Evolutionary conservation across 371 early-diverging fungal genomes (phyloP), one percentile per base, ranked within the genome.

Genomic region (Haplosporangium sp.): DNA sequence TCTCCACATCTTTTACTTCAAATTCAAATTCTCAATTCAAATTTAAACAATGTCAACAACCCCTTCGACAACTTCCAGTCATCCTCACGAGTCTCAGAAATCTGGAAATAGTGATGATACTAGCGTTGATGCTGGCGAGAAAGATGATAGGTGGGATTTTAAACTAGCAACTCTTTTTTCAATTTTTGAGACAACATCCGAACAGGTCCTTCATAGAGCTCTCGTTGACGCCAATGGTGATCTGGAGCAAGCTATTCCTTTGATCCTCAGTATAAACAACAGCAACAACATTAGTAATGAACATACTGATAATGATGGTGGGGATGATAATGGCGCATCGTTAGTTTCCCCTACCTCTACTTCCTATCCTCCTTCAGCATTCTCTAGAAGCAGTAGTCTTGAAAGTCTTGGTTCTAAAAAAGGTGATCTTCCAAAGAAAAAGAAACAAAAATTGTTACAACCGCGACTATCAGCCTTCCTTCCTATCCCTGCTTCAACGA

Each of bases 131-230:
- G 2, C 52, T 6, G 38, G 27, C 15, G 19, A 40, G 1, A 55
- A 19, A 15, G 60, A 19, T 0, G 48, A 61, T 27, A 64, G 62
- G 50, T 72, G 72, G 74, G 81, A 81, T 50, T 74, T 71, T 60
- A 74, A 81, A 44, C 52, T 81, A 53, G 81, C 81, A 0, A 81
- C 75, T 4, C 65, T 81, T 7, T 65, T 81, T 40, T 81, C 81
- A 2, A 74, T 81, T 27, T 81, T 81, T 27, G 81, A 81, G 53
- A 70, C 71, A 15, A 74, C 69, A 1, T 39, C 81, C 2, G 75
- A 58, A 6, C 42, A 65, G 3, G 45, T 65, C 38, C 66, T 81
- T 9, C 72, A 44, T 17, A 27, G 68, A 13, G 81, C 81, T 1
- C 57, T 81, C 34, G 19, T 47, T 15, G 39, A 64, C 13, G 62